These are phyloP conservation scores for Nitzschia sp. DNA, from an alignment of 108 stramenopile species.

Conservation along the genomic window DNA sequence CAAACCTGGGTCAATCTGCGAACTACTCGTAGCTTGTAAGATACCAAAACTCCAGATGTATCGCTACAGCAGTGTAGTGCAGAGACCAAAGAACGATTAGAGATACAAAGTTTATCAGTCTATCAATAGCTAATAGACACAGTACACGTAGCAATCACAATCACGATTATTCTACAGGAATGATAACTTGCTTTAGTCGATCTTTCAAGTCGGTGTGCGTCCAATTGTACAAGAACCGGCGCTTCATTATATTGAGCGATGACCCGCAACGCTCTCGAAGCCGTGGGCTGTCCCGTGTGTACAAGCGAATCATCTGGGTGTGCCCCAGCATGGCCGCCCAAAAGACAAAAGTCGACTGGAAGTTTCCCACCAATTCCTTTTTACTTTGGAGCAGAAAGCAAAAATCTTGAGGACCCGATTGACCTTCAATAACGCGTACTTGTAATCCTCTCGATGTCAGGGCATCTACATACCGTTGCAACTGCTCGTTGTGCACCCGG, in stretches of 20 bases:
- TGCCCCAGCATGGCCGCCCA: slow-evolving; percentile 56
- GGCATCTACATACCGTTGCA: slow-evolving; percentile 26
- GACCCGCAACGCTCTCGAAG: slow-evolving; percentile 8
- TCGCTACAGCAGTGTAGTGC: no score
- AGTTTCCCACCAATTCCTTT: slow-evolving; percentile 45
- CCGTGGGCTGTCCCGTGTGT: slow-evolving; percentile 35
- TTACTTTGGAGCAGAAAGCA: slow-evolving; percentile 47
- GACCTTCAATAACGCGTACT: slow-evolving; percentile 40
- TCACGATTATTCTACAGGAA: no score
- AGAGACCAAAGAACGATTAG: no score
- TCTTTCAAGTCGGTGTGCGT: not conserved
- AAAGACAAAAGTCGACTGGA: slow-evolving; percentile 39
- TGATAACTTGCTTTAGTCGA: slow-evolving; percentile 1
- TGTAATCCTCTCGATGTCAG: slow-evolving; percentile 32
- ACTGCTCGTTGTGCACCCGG: slow-evolving; percentile 10
- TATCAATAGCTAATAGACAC: no score
- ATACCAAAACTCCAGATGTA: no score
- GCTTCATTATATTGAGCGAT: not conserved
- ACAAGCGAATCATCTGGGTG: slow-evolving; percentile 24
- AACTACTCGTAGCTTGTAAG: no score
- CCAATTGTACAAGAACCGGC: slow-evolving; percentile 19
- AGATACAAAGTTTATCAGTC: no score
- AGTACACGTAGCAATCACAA: no score
- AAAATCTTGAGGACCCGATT: slow-evolving; percentile 55
- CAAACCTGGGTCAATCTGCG: no score